phyloP scores from a whole-genome alignment of 176 grass and related monocot species.

The Oryza brachyantha region DNA sequence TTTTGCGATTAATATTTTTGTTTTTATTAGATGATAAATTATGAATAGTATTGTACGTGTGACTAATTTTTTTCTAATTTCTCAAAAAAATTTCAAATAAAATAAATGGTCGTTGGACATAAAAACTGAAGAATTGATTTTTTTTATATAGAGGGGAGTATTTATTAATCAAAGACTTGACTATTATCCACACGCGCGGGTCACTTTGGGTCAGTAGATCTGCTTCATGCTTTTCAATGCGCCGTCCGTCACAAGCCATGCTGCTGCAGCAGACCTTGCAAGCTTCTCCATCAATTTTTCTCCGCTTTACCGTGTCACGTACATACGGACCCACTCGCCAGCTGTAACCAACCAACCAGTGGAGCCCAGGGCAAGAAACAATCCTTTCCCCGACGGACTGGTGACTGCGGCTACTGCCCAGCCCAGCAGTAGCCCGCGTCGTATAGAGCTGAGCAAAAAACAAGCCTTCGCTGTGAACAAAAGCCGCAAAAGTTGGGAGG shows the following conservation, averaged over 20 bases:
- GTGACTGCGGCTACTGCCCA: neutral
- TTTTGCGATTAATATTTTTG: too few species aligned
- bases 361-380: too few species aligned
- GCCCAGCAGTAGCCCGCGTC: too few species aligned
- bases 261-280: neutral
- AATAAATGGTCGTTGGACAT: too few species aligned
- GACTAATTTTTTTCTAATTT: too few species aligned
- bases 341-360: slow-evolving; percentile 39
- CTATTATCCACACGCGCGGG: neutral
- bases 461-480: neutral
- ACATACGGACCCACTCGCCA: neutral
- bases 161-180: neutral
- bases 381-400: neutral
- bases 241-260: neutral
- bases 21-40: too few species aligned
- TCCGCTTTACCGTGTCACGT: slow-evolving; percentile 43
- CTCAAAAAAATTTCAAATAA: too few species aligned
- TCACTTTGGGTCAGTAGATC: neutral
- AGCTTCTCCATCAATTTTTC: neutral
- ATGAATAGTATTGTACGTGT: too few species aligned
- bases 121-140: too few species aligned
- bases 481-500: slow-evolving; percentile 20
- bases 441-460: neutral
- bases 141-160: too few species aligned
- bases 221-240: neutral